Evolutionary conservation across 805 yeast genomes (phyloP), one percentile per base, ranked within the genome.

Genomic region (Nakazawaea laoshanensis): DNA sequence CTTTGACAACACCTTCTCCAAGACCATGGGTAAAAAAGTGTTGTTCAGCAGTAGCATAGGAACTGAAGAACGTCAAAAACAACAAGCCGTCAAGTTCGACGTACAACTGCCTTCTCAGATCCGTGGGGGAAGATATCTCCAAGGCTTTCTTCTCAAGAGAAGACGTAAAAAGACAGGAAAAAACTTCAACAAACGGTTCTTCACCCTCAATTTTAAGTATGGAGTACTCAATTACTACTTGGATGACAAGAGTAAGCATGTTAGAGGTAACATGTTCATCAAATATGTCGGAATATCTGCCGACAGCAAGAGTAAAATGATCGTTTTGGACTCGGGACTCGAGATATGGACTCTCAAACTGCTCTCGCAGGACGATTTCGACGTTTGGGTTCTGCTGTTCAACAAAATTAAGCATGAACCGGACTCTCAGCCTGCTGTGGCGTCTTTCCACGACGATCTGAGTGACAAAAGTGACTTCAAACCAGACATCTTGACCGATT

Each of bases 241-340:
- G 38, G 77, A 81, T 53, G 77, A 73, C 28, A 74, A 76, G 30
- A 75, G 85, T 26, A 72, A 77, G 45, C 76, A 77, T 43, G 67
- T 85, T 30, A 68, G 97, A 36, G 98, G 98, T 36, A 87, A 85
- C 48, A 86, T 92, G 85, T 94, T 89, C 23, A 74, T 92, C 30
- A 74, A 71, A 33, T 68, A 81, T 30, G 77, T 94, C 3, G 82
- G 82, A n/a, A 76, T 92, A 2, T 73, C 88, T 36, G 95, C 94
- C 0, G 79, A 79, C 45, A 65, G 73, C 17, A 70, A 70, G 37
- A 71, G 74, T 16, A 59, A 72, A 33, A 79, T 83, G 46, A 76
- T 92, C 27, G 76, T 80, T 29, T 70, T 92, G 38, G 96, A 92
- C 52, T 86, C 96, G 0, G 97, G 97, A 3, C 77, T 89, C 75